Conservation (phyloP, 1,284 basidiomycete genomes). For the Moesziomyces parantarcticus region DNA sequence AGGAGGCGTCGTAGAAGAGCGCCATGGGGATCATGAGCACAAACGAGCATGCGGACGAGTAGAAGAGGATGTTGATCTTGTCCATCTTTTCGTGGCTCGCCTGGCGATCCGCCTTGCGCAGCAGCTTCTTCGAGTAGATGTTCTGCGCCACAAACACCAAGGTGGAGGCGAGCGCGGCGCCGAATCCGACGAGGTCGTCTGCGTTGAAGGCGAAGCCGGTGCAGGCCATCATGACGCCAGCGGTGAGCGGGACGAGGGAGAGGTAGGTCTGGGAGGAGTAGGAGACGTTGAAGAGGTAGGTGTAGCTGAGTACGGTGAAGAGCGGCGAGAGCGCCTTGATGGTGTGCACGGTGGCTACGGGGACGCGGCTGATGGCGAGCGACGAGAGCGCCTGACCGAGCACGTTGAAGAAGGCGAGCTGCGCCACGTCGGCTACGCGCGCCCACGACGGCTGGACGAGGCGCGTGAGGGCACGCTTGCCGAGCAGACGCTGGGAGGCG, state of each 20-base stretch:
- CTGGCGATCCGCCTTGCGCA: constrained; percentile 69
- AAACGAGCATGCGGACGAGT: constrained; percentile 94
- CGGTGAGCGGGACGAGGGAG: constrained; percentile 90
- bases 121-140: constrained; percentile 99
- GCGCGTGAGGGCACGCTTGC: constrained; percentile 47
- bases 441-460: constrained; percentile 74
- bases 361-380: constrained; percentile 93
- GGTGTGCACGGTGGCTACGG: constrained; percentile 94
- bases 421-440: constrained; percentile 82
- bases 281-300: constrained; percentile 87
- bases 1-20: constrained; percentile 55
- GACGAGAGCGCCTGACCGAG: constrained; percentile 98
- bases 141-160: constrained; percentile 94
- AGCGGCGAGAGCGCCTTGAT: constrained; percentile 90
- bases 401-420: constrained; percentile 90
- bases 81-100: constrained; percentile 76
- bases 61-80: constrained; percentile 95
- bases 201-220: constrained; percentile 90
- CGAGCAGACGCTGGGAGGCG: constrained; percentile 43
- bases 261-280: constrained; percentile 92
- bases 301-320: constrained; percentile 95
- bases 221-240: constrained; percentile 97
- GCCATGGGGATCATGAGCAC: constrained; percentile 69
- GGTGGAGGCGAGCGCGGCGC: constrained; percentile 43
- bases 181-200: constrained; percentile 52